These are phyloP conservation scores for Wallacemonas sp. DNA, from an alignment of 208 protist genomes.

Conservation along the genomic window DNA sequence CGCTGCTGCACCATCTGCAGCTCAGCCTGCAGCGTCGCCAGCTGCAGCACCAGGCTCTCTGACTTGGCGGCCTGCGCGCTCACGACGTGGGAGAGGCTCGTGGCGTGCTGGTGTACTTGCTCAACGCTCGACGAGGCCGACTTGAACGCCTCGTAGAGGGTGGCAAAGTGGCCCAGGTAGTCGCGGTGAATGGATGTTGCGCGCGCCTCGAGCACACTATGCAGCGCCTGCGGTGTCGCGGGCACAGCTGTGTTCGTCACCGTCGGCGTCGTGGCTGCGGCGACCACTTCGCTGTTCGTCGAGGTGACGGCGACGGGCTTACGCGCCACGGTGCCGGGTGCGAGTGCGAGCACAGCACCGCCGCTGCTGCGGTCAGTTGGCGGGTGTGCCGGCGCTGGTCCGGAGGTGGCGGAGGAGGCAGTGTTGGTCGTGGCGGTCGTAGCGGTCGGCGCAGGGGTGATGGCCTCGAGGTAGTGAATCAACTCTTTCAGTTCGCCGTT, in stretches of 20 bases:
- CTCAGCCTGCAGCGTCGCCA: conserved; percentile 37
- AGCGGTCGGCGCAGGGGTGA: conserved; percentile 37
- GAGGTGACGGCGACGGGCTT: not conserved
- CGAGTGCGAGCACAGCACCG: not conserved
- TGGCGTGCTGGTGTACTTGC: conserved; percentile 34
- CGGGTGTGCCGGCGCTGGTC: not conserved
- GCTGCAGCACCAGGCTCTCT: conserved; percentile 26
- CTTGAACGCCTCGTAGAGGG: conserved; percentile 56
- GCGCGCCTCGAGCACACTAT: conserved; percentile 52
- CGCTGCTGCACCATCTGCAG: conserved; percentile 49
- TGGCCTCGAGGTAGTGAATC: conserved; percentile 57
- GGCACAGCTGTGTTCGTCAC: conserved; percentile 6
- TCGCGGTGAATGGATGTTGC: conserved; percentile 51
- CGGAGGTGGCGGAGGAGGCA: conserved; percentile 8
- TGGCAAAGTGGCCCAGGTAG: conserved; percentile 57
- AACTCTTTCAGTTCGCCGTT: conserved; percentile 61
- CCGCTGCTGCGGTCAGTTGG: not conserved
- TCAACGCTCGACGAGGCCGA: conserved; percentile 42
- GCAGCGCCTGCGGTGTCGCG: conserved; percentile 34
- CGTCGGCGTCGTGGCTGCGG: not conserved
- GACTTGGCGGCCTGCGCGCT: conserved; percentile 14
- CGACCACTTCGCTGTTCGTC: not conserved
- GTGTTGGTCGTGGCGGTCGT: conserved; percentile 8
- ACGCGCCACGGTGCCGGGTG: not conserved
- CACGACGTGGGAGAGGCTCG: conserved; percentile 18